phyloP scores from a whole-genome alignment of 768 basidiomycete genomes.

The Lactifluus subvellereus region DNA sequence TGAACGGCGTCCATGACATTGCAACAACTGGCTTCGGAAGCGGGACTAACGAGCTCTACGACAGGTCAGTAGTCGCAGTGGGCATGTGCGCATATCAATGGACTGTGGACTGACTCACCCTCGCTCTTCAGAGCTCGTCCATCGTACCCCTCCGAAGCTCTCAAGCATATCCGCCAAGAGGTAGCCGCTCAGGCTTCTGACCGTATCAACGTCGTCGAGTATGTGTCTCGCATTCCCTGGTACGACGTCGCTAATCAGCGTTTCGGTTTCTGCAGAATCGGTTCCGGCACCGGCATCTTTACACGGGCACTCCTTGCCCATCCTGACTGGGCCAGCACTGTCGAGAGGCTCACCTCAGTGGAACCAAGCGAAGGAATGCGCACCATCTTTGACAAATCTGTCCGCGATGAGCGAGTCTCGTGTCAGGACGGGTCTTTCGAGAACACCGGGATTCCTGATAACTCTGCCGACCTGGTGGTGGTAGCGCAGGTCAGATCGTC shows the following conservation, averaged over 20 bases:
- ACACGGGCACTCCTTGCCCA: conserved; percentile 73
- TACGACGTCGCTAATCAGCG: not conserved
- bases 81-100: not conserved
- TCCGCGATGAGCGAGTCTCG: conserved; percentile 48
- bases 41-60: conserved; percentile 82
- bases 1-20: conserved; percentile 47
- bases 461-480: conserved; percentile 73
- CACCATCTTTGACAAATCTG: conserved; percentile 52
- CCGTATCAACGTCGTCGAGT: conserved; percentile 68
- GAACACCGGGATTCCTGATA: conserved; percentile 49
- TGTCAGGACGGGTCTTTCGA: conserved; percentile 68
- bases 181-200: conserved; percentile 30
- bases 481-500: conserved; percentile 57
- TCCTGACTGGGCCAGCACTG: conserved; percentile 43
- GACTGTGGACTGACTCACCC: not conserved
- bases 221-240: conserved; percentile 26
- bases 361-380: conserved; percentile 92
- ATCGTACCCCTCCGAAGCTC: conserved; percentile 63
- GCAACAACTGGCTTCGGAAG: conserved; percentile 70
- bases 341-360: conserved; percentile 57
- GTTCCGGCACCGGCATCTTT: conserved; percentile 85
- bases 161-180: conserved; percentile 53
- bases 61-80: conserved; percentile 41
- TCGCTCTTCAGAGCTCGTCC: conserved; percentile 58
- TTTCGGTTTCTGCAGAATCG: conserved; percentile 45